Base-by-base conservation (phyloP, 495 filamentous ascomycete genomes). In the Neurospora africana region DNA sequence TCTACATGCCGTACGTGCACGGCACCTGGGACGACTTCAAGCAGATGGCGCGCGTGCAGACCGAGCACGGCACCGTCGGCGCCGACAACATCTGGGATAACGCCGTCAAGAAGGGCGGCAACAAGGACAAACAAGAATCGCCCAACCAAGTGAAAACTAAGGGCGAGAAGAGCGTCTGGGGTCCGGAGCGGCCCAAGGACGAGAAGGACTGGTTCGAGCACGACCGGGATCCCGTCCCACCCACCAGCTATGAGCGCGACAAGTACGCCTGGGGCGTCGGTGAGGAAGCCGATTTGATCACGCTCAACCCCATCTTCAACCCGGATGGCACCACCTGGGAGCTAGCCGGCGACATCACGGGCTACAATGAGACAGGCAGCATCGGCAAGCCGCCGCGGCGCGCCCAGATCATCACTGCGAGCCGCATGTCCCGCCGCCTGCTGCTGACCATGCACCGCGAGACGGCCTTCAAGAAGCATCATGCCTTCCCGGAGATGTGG, bases 401-500 rank as follows among this genome's bases (percentile, higher is more conserved):
- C 40, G 89, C 91, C 53, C 91, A 94, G 19, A 97, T 99, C 81
- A 92, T 96, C 78, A 93, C 95, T 1, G 89, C 92, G 3, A 90
- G 89, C 2, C 89, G 95, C 23, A 89, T 98, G 73, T 96, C 92
- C 17, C 89, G 90, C 71, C 89, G 91, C 43, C 87, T 99, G 3
- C 87, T 99, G 38, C 78, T 85, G 61, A 90, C 89, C 30, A 99
- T 99, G 95, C 95, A 99, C 83, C 86, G 87, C 70, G 94, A 97
- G 78, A 97, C 92, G 30, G 87, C 87, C 3, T 86, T 92, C 75
- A 85, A 90, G 70, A 92, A 91, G 69, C 95, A 95, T 81, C 91
- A 90, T 74, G 94, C 95, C 82, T 98, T 97, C 83, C 91, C 92
- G 0, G 95, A 99, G 80, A 98, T 98, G 94, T 98, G 92, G 92